Evolutionary conservation across 371 early-diverging fungal species (phyloP), one percentile per base, ranked within the genome.

Genomic region (Syncephalastrum racemosum): DNA sequence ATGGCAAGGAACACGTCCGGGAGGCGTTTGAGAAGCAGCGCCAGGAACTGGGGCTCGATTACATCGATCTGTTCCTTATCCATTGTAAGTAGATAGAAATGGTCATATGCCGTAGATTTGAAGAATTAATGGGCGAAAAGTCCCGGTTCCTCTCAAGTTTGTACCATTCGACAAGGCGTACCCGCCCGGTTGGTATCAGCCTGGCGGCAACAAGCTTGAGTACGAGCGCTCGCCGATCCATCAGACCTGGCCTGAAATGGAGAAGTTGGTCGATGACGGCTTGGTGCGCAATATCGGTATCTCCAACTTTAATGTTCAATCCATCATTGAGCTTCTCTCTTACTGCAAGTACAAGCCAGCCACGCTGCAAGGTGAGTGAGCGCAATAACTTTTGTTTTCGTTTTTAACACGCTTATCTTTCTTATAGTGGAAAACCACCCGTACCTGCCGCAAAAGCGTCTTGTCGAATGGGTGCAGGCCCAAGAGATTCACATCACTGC

Each of bases 371-470:
- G 47, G 56, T 60, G 44, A 2, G 36, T 31, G 36, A 3, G 36
- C 36, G 0, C 12, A 31, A 2, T 0, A 2, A 1, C 12, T 8
- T 31, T 8, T 2, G 0, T 5, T 0, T 12, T 31, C 6, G 25
- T 10, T 31, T 31, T 10, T 31, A 2, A 31, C 5, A 31, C n/a
- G 10, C 2, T 31, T 8, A 12, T 10, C 70, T 73, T 59, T 59
- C 66, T 6, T 90, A 31, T 90, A 72, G 64, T 80, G 20, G 80
- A 87, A 58, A 60, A 78, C 22, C 82, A 85, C 59, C 88, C 86
- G 7, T 81, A 84, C 58, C 67, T 84, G 39, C 76, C 72, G 49
- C 85, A 85, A 44, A 54, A 64, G 12, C 56, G 62, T 1, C 47
- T 82, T 8, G 59, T 78, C 52, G 5, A 36, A 4, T 55, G 56